These are phyloP conservation scores for Singerocomus inundabilis DNA, from an alignment of 1,284 basidiomycete species.

Conservation along the genomic window DNA sequence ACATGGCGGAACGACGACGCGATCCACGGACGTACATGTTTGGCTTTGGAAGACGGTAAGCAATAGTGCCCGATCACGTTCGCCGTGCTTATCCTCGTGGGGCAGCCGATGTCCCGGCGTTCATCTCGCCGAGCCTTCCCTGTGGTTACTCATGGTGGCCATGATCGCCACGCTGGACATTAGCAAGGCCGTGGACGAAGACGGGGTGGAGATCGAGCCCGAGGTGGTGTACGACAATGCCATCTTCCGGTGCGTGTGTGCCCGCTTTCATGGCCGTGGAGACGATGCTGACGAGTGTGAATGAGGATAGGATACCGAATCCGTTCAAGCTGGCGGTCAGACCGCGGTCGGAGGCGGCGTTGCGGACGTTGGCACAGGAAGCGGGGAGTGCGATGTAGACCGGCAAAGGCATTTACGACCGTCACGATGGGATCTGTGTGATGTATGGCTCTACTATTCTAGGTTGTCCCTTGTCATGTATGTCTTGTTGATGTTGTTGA, in stretches of 20 bases:
- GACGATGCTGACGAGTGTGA: conserved; percentile 3
- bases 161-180: conserved; percentile 55
- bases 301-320: conserved; percentile 41
- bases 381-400: neutral
- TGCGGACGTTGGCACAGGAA: conserved; percentile 42
- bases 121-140: conserved; percentile 51
- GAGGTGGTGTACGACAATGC: conserved; percentile 47
- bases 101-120: conserved; percentile 47
- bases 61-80: too few species aligned
- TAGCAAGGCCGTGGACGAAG: conserved; percentile 46
- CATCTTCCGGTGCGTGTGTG: conserved; percentile 42
- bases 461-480: too few species aligned
- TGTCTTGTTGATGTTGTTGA: too few species aligned
- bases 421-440: neutral
- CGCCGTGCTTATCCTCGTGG: too few species aligned
- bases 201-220: conserved; percentile 46
- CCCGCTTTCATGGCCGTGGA: neutral
- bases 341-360: conserved; percentile 47
- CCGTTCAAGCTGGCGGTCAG: conserved; percentile 46
- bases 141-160: conserved; percentile 49
- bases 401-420: too few species aligned
- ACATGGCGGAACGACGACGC: conserved; percentile 31
- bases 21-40: conserved; percentile 51
- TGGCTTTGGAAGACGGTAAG: conserved; percentile 56
- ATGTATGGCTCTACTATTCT: too few species aligned